Base-by-base conservation (phyloP, 1,139 yeast genomes). In the Yamadazyma membranifaciens region DNA sequence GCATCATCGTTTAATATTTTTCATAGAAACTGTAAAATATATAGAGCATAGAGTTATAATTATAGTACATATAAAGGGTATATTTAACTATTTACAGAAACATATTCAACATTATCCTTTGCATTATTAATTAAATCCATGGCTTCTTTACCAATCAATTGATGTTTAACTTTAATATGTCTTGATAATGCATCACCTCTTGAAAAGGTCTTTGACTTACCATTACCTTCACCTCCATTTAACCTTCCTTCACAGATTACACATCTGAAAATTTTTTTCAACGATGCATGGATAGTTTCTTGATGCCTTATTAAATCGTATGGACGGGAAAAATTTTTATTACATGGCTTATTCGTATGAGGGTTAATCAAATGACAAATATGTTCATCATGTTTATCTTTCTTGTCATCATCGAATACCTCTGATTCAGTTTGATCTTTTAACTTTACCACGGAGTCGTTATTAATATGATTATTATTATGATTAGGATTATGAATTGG, bases 91-190 rank as follows among this genome's bases (percentile, higher is more conserved):
- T 45, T 39, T 36, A 62, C 65, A 46, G 60, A 56, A 37, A 76
- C 71, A 54, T 73, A 84, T 60, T 84, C 92, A 40, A 84, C 88
- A 57, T 85, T 79, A 50, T 78, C 85, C 60, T 84, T 85, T 11
- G 94, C 94, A 51, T 74, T 80, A 54, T 82, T 81, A 50, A 85
- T 81, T 35, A 86, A 79, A 41, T 80, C 79, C 44, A 79, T 54
- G 2, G 78, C 78, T 43, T 72, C 76, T 43, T 67, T 56, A 14
- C 78, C 78, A 27, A 62, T 65, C 43, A 72, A 58, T n/a, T 69
- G 72, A 54, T 72, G 78, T 51, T 72, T 72, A 24, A 72, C 76
- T 49, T 72, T 72, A 37, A 72, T 70, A 49, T 72, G 78, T 47
- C 78, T 62, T 1, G 75, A 69, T 48, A 72, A 67, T 1, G 78